phyloP scores from a whole-genome alignment of 805 yeast species.

The Blastobotrys muscicola region DNA sequence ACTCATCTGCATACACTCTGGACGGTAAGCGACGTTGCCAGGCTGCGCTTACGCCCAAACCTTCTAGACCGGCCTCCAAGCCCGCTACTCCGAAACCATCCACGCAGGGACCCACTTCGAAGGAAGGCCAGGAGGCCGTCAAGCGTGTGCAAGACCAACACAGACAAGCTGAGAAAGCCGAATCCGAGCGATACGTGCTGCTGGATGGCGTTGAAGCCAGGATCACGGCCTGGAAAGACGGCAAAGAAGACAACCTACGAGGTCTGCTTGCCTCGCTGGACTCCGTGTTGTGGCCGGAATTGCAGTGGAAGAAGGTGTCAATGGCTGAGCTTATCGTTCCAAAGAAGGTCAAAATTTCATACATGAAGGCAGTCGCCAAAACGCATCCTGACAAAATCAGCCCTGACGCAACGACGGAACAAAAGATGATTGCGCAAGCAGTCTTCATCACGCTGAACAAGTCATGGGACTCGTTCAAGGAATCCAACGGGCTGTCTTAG shows the following conservation, averaged over 20 bases:
- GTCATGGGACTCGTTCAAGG: constrained; percentile 83
- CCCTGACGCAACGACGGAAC: constrained; percentile 49
- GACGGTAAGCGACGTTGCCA: constrained; percentile 79
- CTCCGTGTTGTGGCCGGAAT: constrained; percentile 54
- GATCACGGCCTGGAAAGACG: constrained; percentile 54
- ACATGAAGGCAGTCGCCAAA: constrained; percentile 70
- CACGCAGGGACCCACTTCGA: constrained; percentile 18
- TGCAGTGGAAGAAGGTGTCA: constrained; percentile 57
- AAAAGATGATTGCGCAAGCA: constrained; percentile 74
- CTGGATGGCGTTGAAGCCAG: constrained; percentile 53
- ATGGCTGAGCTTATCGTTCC: constrained; percentile 76
- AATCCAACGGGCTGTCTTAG: constrained; percentile 38
- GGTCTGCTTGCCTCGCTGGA: constrained; percentile 65
- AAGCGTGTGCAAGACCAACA: constrained; percentile 42
- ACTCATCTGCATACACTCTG: constrained; percentile 50
- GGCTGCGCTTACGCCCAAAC: constrained; percentile 38
- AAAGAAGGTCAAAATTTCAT: constrained; percentile 76
- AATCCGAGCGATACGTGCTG: constrained; percentile 48
- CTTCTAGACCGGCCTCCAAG: constrained; percentile 4
- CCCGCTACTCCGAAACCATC: constrained; percentile 10
- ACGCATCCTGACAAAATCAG: constrained; percentile 82
- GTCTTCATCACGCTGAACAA: constrained; percentile 75
- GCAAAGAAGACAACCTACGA: constrained; percentile 75
- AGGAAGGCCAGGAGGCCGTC: constrained; percentile 37
- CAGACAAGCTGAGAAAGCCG: constrained; percentile 36